Evolutionary conservation across 192 early-diverging fungal species (phyloP), one percentile per base, ranked within the genome.

Genomic region (Rhizoclosmatium sp.): DNA sequence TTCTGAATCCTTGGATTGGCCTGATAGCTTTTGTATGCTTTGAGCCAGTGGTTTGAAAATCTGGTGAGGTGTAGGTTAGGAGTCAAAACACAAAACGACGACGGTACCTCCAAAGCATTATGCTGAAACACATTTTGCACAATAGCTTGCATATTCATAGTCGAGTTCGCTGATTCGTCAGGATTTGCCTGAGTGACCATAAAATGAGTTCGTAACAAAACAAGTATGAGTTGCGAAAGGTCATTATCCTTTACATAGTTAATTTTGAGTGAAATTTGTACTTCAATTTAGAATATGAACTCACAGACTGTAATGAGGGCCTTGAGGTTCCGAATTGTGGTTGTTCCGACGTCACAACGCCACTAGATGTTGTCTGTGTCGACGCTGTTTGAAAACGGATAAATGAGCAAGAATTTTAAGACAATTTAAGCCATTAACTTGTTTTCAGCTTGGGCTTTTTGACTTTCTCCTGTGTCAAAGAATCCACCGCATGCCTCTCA

Each of bases 141-240:
- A 14, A 68, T 47, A 68, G 3, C 0, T 0, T 68, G 23, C 14
- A 47, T 68, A 47, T 41, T 31, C 61, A 9, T 31, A 0, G 40
- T 19, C 2, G 0, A 23, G 2, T 49, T 40, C 12, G 3, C 51
- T 0, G 16, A 9, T 44, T 59, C 47, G 10, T 14, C 54, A 41
- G 7, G n/a, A 65, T 65, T 31, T 12, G 1, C n/a, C 44, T 69
- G 69, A 5, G 12, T 46, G 14, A 75, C 23, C 58, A 75, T 62
- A 62, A 75, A 75, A 45, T 75, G 61, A 7, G 59, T 75, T 45
- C 72, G 56, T n/a, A 75, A 46, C 10, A 75, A 59, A 60, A 64
- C 59, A 16, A 62, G 40, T 2, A 75, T 40, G 2, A 62, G 10
- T 4, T 75, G 23, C 61, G 44, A n/a, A 2, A 75, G 47, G 39